Evolutionary conservation across 139 green algal genomes (phyloP).

Genomic region (Nannochloris sp.): DNA sequence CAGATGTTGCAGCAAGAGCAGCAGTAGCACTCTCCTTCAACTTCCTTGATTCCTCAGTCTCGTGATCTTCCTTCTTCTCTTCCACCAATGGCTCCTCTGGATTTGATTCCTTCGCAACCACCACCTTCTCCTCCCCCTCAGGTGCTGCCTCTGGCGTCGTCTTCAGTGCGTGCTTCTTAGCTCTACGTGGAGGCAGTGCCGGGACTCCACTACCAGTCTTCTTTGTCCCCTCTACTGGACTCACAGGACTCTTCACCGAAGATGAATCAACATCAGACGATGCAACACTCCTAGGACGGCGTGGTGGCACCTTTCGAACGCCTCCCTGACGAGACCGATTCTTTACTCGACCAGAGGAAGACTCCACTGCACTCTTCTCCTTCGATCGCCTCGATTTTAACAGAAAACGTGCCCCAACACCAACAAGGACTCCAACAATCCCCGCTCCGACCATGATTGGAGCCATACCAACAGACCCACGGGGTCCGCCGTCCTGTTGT

Average conservation of each 20-base stretch:
- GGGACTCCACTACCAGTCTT: no score
- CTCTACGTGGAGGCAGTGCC: no score
- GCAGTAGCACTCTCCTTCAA: constrained; percentile 4
- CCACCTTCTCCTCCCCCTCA: not conserved
- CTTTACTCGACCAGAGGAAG: not conserved
- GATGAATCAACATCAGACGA: not conserved
- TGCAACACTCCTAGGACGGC: not conserved
- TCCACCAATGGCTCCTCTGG: not conserved
- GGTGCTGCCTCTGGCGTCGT: no score
- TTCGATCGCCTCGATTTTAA: not conserved
- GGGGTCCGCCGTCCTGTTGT: not conserved
- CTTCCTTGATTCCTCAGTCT: not conserved
- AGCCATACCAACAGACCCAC: not conserved
- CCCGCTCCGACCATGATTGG: not conserved
- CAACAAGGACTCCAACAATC: not conserved
- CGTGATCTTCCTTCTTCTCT: not conserved
- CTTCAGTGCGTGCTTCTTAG: no score
- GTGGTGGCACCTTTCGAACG: not conserved
- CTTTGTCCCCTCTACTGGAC: no score
- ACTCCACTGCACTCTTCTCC: not conserved
- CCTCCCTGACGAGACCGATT: not conserved
- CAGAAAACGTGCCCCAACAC: not conserved
- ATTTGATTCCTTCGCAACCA: not conserved
- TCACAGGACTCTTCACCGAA: not conserved
- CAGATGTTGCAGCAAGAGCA: not conserved